Evolutionary conservation across 2,329 filamentous ascomycete genomes (phyloP).

Genomic region (Colletotrichum gigasporum): DNA sequence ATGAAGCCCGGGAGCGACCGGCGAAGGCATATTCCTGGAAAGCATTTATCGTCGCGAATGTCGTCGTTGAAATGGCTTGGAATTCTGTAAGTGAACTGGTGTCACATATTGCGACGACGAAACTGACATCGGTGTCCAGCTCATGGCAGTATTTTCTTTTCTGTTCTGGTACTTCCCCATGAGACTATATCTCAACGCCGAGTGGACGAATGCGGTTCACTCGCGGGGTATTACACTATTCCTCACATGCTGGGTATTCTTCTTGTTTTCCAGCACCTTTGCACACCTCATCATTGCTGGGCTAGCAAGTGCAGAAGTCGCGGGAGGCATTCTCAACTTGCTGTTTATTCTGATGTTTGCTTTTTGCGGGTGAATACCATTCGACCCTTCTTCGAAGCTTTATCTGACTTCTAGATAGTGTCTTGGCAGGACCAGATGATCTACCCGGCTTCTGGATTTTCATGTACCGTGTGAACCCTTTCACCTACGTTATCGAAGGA

Average conservation of each 20-base stretch:
- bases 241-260: slow-evolving; percentile 69
- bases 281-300: slow-evolving; percentile 71
- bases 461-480: slow-evolving; percentile 74
- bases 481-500: slow-evolving; percentile 74
- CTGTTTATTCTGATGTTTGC: slow-evolving; percentile 57
- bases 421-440: slow-evolving; percentile 64
- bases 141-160: slow-evolving; percentile 69
- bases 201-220: slow-evolving; percentile 54
- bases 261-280: slow-evolving; percentile 74
- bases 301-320: slow-evolving; percentile 69
- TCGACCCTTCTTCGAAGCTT: no score
- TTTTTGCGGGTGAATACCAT: slow-evolving; percentile 56
- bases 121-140: neutral
- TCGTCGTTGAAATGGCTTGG: slow-evolving; percentile 75
- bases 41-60: slow-evolving; percentile 71
- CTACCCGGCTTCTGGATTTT: slow-evolving; percentile 77
- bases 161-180: slow-evolving; percentile 76
- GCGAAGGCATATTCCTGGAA: slow-evolving; percentile 76
- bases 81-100: slow-evolving; percentile 50
- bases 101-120: rapidly evolving
- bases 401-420: slow-evolving; percentile 47
- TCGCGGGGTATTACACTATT: slow-evolving; percentile 69
- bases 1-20: slow-evolving; percentile 72
- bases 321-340: slow-evolving; percentile 55
- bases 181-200: slow-evolving; percentile 67